Evolutionary conservation across 2,329 filamentous ascomycete species (phyloP), one percentile per base, ranked within the genome.

Genomic region (Neonectria coccinea): DNA sequence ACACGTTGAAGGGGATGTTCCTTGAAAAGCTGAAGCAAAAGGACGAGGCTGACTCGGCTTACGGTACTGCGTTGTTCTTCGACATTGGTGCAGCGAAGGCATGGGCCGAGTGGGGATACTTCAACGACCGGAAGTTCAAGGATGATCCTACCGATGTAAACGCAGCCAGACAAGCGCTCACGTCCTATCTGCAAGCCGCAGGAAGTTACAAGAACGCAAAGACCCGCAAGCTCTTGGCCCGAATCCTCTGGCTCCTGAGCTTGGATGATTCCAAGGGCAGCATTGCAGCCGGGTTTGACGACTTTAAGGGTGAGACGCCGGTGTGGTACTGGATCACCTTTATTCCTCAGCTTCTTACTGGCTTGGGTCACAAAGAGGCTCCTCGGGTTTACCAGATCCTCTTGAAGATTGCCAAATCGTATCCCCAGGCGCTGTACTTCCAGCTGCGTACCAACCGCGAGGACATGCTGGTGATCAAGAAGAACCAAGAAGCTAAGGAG

Each of bases 301-400:
- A 95, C 71, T 99, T 96, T 82, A 97, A 98, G 83, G 96, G 96
- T 56, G 97, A 99, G 72, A 97, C 94, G 2, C 94, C 94, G 0
- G 93, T 97, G 12, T 99, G 96, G 96, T 99, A 98, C 81, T 99
- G 96, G 96, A 97, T 98, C 71, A 98, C 95, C 0, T 99, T 97
- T 78, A 98, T 99, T 68, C 96, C 96, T 18, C 96, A 99, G 79
- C 86, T 99, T 45, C 88, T 99, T 33, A 95, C 93, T 47, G 96
- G 95, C 56, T 85, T 99, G 55, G 93, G 92, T 2, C 91, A 97
- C 75, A 94, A 95, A 72, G 97, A 99, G 79, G 95, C 94, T 12
- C 89, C 90, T 5, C 91, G 97, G 52, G 92, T 95, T 48, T 92
- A 96, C 76, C 88, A 89, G 55, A 93, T 99, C 54, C 86, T 99